These are phyloP conservation scores for Daedalea quercina DNA, from an alignment of 768 basidiomycete species.

Conservation along the genomic window DNA sequence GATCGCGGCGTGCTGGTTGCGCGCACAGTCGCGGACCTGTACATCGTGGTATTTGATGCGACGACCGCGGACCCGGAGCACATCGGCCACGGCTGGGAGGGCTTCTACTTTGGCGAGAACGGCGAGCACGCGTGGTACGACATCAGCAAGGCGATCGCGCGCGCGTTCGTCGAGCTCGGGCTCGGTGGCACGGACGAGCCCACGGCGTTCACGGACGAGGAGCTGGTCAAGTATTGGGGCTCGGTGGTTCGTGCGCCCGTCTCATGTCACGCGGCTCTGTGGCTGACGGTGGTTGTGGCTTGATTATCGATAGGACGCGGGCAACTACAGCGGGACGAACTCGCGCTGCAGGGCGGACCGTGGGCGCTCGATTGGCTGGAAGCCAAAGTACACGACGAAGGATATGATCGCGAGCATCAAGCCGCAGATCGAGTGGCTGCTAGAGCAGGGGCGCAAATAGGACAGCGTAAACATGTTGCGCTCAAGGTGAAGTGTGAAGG, in stretches of 20 bases:
- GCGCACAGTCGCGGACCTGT: conserved; percentile 36
- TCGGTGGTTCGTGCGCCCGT: background rate
- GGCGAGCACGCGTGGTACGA: conserved; percentile 27
- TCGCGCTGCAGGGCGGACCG: conserved; percentile 23
- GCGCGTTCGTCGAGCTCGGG: conserved; percentile 26
- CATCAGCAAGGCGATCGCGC: conserved; percentile 31
- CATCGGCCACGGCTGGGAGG: conserved; percentile 27
- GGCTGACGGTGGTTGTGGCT: background rate
- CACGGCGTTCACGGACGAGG: conserved; percentile 37
- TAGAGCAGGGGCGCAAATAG: no score
- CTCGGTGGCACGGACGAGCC: conserved; percentile 29
- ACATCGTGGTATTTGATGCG: conserved; percentile 34
- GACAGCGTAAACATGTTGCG: no score
- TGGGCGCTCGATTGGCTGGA: conserved; percentile 21
- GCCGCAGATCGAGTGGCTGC: conserved; percentile 5
- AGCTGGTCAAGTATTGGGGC: conserved; percentile 29
- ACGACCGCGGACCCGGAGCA: conserved; percentile 20
- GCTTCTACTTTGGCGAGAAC: conserved; percentile 29
- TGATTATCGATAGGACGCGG: conserved; percentile 30
- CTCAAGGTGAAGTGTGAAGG: no score
- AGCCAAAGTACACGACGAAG: conserved; percentile 4
- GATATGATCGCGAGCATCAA: conserved; percentile 12
- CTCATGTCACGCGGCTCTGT: background rate
- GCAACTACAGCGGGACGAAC: conserved; percentile 19
- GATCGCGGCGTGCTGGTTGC: no score